Conservation (phyloP, 805 yeast species). For the Yarrowia deformans region DNA sequence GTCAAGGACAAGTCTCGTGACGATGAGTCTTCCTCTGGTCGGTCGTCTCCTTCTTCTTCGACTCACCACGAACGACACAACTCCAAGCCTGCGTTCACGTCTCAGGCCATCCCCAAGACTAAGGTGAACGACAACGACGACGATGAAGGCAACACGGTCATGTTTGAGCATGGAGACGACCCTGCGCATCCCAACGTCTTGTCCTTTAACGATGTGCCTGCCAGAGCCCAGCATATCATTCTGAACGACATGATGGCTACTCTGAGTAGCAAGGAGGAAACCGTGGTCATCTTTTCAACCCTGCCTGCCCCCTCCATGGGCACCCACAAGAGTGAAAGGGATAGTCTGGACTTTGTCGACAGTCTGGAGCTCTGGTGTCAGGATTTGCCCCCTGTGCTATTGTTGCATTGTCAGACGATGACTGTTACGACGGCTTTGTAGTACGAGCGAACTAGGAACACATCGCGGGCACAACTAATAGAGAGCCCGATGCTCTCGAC, state of each 20-base stretch:
- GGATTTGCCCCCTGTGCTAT: conserved; percentile 79
- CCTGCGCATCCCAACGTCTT: conserved; percentile 42
- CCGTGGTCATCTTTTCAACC: conserved; percentile 85
- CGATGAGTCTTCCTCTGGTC: conserved; percentile 28
- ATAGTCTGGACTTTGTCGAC: conserved; percentile 75
- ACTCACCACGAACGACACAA: conserved; percentile 32
- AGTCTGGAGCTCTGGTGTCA: conserved; percentile 82
- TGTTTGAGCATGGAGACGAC: conserved; percentile 44
- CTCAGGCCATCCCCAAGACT: conserved; percentile 49
- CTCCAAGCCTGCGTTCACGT: conserved; percentile 48
- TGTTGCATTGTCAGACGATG: conserved; percentile 90
- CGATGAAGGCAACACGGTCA: conserved; percentile 46
- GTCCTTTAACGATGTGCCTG: conserved; percentile 87
- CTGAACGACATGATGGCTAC: conserved; percentile 82
- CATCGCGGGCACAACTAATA: too few relatives aligned
- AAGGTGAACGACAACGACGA: conserved; percentile 48
- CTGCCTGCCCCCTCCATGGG: conserved; percentile 88
- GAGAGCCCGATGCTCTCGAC: too few relatives aligned
- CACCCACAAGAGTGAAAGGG: conserved; percentile 72
- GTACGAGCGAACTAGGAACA: too few relatives aligned
- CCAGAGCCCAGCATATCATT: conserved; percentile 87
- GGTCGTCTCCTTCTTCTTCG: conserved; percentile 4
- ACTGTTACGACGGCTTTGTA: conserved; percentile 93
- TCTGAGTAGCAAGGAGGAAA: conserved; percentile 58
- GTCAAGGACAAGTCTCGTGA: conserved; percentile 21